phyloP scores from a whole-genome alignment of 495 filamentous ascomycete species.

The Neurospora sp. region DNA sequence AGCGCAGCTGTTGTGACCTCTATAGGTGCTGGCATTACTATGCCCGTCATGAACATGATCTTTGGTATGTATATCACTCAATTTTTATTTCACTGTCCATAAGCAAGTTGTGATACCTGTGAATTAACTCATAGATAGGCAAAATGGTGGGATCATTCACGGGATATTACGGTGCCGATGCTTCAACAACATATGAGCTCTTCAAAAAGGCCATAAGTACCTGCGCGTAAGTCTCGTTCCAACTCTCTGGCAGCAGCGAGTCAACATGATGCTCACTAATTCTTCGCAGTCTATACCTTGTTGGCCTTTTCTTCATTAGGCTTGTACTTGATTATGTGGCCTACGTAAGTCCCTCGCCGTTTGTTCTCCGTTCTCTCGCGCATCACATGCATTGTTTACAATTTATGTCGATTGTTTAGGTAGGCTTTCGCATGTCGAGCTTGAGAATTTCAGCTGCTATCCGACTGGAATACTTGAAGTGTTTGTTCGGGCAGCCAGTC shows the following conservation, averaged over 20 bases:
- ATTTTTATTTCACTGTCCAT: background rate
- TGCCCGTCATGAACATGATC: conserved; percentile 39
- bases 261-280: background rate
- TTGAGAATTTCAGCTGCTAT: conserved; percentile 45
- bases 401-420: conserved; percentile 19
- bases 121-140: conserved; percentile 19
- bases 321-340: conserved; percentile 46
- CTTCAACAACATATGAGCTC: conserved; percentile 13
- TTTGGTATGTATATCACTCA: conserved; percentile 26
- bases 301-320: conserved; percentile 54
- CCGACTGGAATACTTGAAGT: conserved; percentile 40
- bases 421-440: conserved; percentile 44
- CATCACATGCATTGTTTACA: background rate
- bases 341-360: conserved; percentile 31
- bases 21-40: conserved; percentile 40
- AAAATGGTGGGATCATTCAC: conserved; percentile 30
- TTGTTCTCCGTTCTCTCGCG: background rate
- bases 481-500: conserved; percentile 43
- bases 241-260: background rate
- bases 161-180: conserved; percentile 15
- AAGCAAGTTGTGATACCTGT: background rate
- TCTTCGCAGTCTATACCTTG: conserved; percentile 39
- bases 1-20: conserved; percentile 30
- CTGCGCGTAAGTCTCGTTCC: conserved; percentile 17
- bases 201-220: conserved; percentile 20